Evolutionary conservation across 2,329 filamentous ascomycete species (phyloP).

Genomic region (Paraconiothyrium sp.): DNA sequence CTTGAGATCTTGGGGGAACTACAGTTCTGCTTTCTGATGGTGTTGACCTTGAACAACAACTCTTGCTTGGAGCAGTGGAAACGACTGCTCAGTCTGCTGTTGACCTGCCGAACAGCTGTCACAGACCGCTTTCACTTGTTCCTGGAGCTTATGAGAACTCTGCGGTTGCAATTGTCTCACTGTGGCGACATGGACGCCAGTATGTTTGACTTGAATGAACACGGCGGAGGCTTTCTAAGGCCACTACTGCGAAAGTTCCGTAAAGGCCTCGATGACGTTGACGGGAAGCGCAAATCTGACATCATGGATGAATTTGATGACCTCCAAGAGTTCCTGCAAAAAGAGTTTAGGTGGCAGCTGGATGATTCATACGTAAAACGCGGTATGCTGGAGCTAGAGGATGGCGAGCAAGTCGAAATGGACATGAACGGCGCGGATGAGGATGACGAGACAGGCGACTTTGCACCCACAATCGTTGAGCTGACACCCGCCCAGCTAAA

Average conservation of each 20-base stretch:
- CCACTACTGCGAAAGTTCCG: slow-evolving; percentile 63
- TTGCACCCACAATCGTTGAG: slow-evolving; percentile 70
- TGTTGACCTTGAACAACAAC: slow-evolving; percentile 71
- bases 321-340: slow-evolving; percentile 63
- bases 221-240: slow-evolving; percentile 63
- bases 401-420: slow-evolving; percentile 70
- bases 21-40: slow-evolving; percentile 70
- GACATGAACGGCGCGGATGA: slow-evolving; percentile 64
- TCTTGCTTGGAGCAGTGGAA: slow-evolving; percentile 74
- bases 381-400: slow-evolving; percentile 69
- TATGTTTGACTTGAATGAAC: slow-evolving; percentile 66
- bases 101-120: slow-evolving; percentile 66
- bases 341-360: slow-evolving; percentile 67
- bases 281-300: slow-evolving; percentile 51
- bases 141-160: slow-evolving; percentile 58
- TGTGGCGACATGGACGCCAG: slow-evolving; percentile 68
- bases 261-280: slow-evolving; percentile 59
- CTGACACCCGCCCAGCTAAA: slow-evolving; percentile 55
- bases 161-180: slow-evolving; percentile 64
- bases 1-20: slow-evolving; percentile 64
- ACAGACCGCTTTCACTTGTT: slow-evolving; percentile 61
- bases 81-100: slow-evolving; percentile 63
- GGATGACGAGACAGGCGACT: slow-evolving; percentile 72
- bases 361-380: slow-evolving; percentile 63
- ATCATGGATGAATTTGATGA: slow-evolving; percentile 64